These are phyloP conservation scores for Cyberlindnera euphorbiiphila DNA, from an alignment of 805 yeast species.

Conservation along the genomic window DNA sequence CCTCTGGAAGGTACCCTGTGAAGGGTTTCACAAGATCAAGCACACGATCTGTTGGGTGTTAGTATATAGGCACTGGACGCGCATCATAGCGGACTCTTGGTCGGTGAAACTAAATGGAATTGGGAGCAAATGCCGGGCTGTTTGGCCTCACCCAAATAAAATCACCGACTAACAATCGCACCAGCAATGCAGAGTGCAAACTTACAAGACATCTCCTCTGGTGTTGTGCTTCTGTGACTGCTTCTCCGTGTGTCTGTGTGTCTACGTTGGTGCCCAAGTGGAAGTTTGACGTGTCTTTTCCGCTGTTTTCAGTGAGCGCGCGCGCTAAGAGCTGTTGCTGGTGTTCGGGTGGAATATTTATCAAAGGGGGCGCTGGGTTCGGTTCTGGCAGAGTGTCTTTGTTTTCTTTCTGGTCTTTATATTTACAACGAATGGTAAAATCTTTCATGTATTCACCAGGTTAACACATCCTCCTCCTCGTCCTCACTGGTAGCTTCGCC, in stretches of 20 bases:
- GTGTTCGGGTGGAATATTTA: constrained; percentile 4
- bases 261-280: neutral
- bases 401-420: neutral
- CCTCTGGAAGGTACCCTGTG: constrained; percentile 84
- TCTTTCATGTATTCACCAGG: constrained; percentile 21
- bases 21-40: constrained; percentile 90
- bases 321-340: neutral
- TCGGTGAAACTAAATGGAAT: neutral
- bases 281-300: constrained; percentile 12
- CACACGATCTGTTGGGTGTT: constrained; percentile 44
- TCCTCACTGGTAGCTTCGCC: constrained; percentile 24
- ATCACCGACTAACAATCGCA: too few species aligned
- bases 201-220: constrained; percentile 7
- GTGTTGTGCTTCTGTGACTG: neutral
- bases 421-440: too few species aligned
- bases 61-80: constrained; percentile 8
- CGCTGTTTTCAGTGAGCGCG: neutral
- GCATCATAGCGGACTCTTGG: neutral
- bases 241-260: neutral
- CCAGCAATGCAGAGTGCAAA: neutral
- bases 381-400: too few species aligned
- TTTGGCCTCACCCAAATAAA: too few species aligned
- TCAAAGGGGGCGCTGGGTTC: neutral
- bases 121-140: neutral
- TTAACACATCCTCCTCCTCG: constrained; percentile 27